Evolutionary conservation across 495 filamentous ascomycete genomes (phyloP).

Genomic region (Hyaloscypha variabilis): DNA sequence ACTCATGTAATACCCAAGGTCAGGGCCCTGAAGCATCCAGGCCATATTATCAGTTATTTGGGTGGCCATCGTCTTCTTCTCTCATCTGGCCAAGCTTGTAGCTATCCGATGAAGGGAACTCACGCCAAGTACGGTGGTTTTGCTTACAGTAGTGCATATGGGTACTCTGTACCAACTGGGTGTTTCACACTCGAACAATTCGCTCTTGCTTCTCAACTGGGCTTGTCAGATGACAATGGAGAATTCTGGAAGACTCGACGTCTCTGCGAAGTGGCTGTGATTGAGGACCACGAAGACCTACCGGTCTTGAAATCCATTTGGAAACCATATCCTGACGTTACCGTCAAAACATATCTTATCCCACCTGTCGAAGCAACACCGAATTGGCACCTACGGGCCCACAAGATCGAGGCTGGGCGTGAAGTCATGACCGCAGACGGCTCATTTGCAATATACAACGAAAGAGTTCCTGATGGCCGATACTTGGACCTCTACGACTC

Average conservation of each 20-base stretch:
- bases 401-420: conserved; percentile 59
- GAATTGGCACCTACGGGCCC: conserved; percentile 71
- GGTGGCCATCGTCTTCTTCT: conserved; percentile 58
- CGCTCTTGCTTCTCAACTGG: conserved; percentile 73
- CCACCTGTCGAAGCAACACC: conserved; percentile 54
- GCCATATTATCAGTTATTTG: conserved; percentile 63
- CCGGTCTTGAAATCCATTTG: conserved; percentile 67
- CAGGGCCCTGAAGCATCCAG: conserved; percentile 63
- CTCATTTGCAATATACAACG: conserved; percentile 69
- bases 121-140: conserved; percentile 83
- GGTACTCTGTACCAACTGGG: conserved; percentile 75
- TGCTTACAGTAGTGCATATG: conserved; percentile 74
- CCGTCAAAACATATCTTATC: conserved; percentile 63
- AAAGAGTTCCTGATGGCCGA: conserved; percentile 58
- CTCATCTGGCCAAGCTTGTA: conserved; percentile 74
- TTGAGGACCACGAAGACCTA: conserved; percentile 48
- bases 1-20: conserved; percentile 52
- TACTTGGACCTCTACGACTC: conserved; percentile 55
- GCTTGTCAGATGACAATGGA: conserved; percentile 74
- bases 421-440: conserved; percentile 71
- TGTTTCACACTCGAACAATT: conserved; percentile 76
- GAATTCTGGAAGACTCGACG: conserved; percentile 79
- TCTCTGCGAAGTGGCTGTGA: conserved; percentile 39
- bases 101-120: conserved; percentile 77
- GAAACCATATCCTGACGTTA: conserved; percentile 68